Evolutionary conservation across 2,329 filamentous ascomycete genomes (phyloP).

Genomic region (Aspergillus alliaceus): DNA sequence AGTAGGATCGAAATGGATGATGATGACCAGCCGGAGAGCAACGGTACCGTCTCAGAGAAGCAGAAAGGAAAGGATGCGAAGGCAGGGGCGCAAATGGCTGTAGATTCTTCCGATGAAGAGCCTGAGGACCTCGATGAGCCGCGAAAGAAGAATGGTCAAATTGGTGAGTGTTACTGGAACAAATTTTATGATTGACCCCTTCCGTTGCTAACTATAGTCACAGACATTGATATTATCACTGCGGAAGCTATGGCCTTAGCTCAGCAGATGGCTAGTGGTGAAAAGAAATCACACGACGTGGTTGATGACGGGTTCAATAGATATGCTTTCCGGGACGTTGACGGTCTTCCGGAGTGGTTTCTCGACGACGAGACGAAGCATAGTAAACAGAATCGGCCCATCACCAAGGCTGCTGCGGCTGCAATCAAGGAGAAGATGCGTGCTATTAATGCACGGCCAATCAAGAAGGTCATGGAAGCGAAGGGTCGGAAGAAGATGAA

Average conservation of each 20-base stretch:
- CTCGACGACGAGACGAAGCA: slow-evolving; percentile 86
- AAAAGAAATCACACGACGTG: slow-evolving; percentile 75
- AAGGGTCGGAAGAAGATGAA: slow-evolving; percentile 97
- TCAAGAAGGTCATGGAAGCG: slow-evolving; percentile 98
- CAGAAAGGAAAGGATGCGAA: slow-evolving; percentile 24
- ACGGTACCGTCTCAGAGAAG: slow-evolving; percentile 22
- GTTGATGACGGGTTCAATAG: slow-evolving; percentile 94
- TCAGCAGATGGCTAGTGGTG: slow-evolving; percentile 83
- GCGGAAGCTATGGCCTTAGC: slow-evolving; percentile 98
- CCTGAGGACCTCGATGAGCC: slow-evolving; percentile 37
- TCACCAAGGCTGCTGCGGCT: slow-evolving; percentile 81
- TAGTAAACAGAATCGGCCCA: slow-evolving; percentile 82
- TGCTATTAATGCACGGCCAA: slow-evolving; percentile 89
- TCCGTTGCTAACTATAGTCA: slow-evolving; percentile 21
- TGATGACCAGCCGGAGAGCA: slow-evolving; percentile 14
- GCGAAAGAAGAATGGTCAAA: slow-evolving; percentile 42
- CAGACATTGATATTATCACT: slow-evolving; percentile 98
- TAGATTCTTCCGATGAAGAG: slow-evolving; percentile 40
- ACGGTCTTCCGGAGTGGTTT: slow-evolving; percentile 97
- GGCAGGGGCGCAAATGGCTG: slow-evolving; percentile 24
- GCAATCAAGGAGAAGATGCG: slow-evolving; percentile 95
- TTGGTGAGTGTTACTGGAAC: slow-evolving; percentile 36
- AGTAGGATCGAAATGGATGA: too few relatives aligned
- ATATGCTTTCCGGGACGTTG: slow-evolving; percentile 82
- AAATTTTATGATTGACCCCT: not conserved